Evolutionary conservation across 495 filamentous ascomycete species (phyloP).

Genomic region (Neurospora sp.): DNA sequence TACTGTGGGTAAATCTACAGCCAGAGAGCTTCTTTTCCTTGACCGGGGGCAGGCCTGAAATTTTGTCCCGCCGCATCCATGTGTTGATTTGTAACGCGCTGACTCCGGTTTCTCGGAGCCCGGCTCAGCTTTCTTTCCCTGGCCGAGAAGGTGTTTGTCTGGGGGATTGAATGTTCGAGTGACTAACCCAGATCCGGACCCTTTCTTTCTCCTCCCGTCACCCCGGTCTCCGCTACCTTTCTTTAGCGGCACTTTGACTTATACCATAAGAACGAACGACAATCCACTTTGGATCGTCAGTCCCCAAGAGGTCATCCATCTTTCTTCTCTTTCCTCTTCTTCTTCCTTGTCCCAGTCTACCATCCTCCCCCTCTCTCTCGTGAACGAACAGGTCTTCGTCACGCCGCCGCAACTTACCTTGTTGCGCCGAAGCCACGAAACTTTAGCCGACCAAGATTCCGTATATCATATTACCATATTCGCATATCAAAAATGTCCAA

Average conservation of each 20-base stretch:
- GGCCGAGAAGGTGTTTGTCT: not conserved
- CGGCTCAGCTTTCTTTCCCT: not conserved
- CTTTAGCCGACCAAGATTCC: not conserved
- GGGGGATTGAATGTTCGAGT: not conserved
- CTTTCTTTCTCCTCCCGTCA: not conserved
- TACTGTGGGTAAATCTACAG: not conserved
- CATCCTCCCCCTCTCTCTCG: not conserved
- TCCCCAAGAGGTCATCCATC: not conserved
- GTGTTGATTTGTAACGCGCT: not conserved
- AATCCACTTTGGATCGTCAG: not conserved
- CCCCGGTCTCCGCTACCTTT: not conserved
- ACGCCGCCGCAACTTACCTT: not conserved
- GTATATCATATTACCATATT: not conserved
- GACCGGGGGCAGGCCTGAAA: not conserved
- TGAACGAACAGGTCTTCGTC: not conserved
- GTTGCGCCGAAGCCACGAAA: not conserved
- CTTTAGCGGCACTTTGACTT: not conserved
- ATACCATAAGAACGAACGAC: not conserved
- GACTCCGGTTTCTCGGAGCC: not conserved
- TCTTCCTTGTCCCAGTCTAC: not conserved
- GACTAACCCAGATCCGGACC: not conserved
- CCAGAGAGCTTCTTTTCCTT: not conserved
- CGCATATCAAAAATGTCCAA: constrained; percentile 42
- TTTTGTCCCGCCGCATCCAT: not conserved
- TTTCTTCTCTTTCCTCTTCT: not conserved